Base-by-base conservation (phyloP, 768 basidiomycete species). In the Hirschioporus abietinus region DNA sequence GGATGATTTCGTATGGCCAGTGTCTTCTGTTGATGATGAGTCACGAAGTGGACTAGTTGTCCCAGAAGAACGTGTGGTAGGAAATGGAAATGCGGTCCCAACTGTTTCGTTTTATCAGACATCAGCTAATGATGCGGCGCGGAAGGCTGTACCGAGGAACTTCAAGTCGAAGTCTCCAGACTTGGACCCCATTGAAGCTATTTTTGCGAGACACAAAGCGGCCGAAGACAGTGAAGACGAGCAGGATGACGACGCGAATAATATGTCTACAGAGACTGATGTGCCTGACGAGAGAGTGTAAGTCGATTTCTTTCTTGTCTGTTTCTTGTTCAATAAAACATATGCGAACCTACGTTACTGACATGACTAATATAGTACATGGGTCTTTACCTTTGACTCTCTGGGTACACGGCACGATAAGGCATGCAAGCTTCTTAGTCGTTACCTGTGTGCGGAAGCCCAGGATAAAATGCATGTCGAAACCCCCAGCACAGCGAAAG, bases 321-420 rank as follows among this genome's bases (percentile, higher is more conserved):
- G 4, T 20, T 52, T 26, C 24, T 57, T 30, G 35, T 59, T 24
- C 34, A 24, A 67, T 15, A 60, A 27, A 18, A 18, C n/a, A 52
- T 23, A n/a, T 60, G 57, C n/a, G 30, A 17, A 5, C 23, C 1
- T 58, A 9, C 1, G 12, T n/a, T 20, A 24, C 35, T 63, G 25
- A 30, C 25, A 24, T 4, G 35, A 35, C 1, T 20, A 20, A 25
- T 3, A 6, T 72, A 94, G 92, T 66, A 88, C 92, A 7, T 87
- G 86, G 69, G 89, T 99, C 35, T 88, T 95, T 74, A 93, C 89
- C 0, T 85, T 99, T 65, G 97, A 99, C 75, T 99, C 96, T 1
- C 82, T 99, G 60, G 90, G 91, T 5, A 78, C 80, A 17, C 78
- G 79, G n/a, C 96, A 98, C 76, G 81, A 81, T 0, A 81, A 85